Base-by-base conservation (phyloP, 2,329 filamentous ascomycete genomes). In the Fusarium pseudoanthophilum region DNA sequence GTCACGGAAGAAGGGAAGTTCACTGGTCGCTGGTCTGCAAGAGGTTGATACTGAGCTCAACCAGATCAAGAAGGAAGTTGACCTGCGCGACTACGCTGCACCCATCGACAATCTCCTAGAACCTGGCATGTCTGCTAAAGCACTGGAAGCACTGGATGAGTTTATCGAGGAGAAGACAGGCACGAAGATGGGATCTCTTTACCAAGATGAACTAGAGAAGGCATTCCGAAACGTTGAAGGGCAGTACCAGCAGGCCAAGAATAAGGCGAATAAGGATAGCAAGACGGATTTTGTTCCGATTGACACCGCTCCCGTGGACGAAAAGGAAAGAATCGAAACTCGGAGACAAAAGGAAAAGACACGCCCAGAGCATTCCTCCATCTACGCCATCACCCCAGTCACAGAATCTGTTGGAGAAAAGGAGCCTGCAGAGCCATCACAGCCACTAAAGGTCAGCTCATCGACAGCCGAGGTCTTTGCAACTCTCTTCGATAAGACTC, bases 281-380 rank as follows among this genome's bases (percentile, higher is more conserved):
- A 67, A 79, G 21, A 32, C 60, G 1, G 73, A 55, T 1, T 21
- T 55, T 13, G 16, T 34, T 7, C 62, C 52, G 2, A 56, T 48
- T 4, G 15, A 78, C 21, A 74, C 73, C 16, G 61, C 78, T 3
- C 72, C 78, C 0, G 40, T 78, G 32, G 49, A 74, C 1, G 51
- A 49, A 11, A 78, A 80, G 26, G 34, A 78, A 2, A 71, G 64
- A 15, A 66, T 84, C 4, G 76, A 84, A 13, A 75, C 82, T 48
- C 81, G 81, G 30, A 80, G 74, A 28, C 64, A 82, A 45, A 87
- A 86, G 66, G 79, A 84, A 48, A 87, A 86, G 78, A 86, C 84
- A 1, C 82, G 85, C 0, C 83, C 81, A 7, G 63, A 75, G 1
- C 74, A 83, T 32, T 80, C 81, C 2, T 84, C 82, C 1, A 59